Percentiles rank a stretch among this genome's conserved stretches.
phyloP scores from a whole-genome alignment of 805 yeast genomes.

The Metschnikowia orientalis region DNA sequence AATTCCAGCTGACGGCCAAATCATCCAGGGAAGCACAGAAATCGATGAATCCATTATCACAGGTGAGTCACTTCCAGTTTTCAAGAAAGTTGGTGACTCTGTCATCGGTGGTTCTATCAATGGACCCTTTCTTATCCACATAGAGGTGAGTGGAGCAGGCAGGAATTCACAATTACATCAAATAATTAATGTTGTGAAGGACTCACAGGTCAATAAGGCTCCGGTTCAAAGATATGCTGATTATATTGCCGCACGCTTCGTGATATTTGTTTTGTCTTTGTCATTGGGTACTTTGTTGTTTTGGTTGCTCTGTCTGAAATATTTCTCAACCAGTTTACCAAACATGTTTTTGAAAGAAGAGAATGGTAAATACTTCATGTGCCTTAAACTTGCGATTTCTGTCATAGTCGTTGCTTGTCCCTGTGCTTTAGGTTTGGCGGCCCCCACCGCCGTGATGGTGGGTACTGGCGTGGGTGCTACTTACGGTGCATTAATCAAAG shows the following conservation, averaged over 20 bases:
- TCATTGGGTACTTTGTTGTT: slow-evolving; percentile 57
- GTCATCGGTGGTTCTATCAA: slow-evolving; percentile 92
- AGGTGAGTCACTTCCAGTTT: slow-evolving; percentile 82
- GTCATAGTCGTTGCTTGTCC: slow-evolving; percentile 98
- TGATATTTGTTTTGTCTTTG: slow-evolving; percentile 63
- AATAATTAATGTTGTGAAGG: slow-evolving; percentile 79
- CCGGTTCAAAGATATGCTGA: slow-evolving; percentile 92
- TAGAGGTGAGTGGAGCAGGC: slow-evolving; percentile 69
- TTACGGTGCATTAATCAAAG: slow-evolving; percentile 85
- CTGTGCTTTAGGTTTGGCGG: slow-evolving; percentile 94
- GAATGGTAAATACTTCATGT: slow-evolving; percentile 59
- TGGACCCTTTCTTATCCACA: slow-evolving; percentile 65
- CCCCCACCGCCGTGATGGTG: slow-evolving; percentile 98
- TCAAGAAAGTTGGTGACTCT: slow-evolving; percentile 52
- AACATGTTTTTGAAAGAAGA: slow-evolving; percentile 40
- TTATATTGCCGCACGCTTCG: slow-evolving; percentile 76
- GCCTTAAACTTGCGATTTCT: slow-evolving; percentile 77
- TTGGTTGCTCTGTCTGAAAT: slow-evolving; percentile 33
- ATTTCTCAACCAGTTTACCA: slow-evolving; percentile 35
- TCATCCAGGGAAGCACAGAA: slow-evolving; percentile 74
- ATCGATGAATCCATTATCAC: slow-evolving; percentile 87
- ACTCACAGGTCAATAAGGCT: slow-evolving; percentile 84
- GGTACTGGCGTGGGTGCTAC: slow-evolving; percentile 96
- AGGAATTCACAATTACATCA: slow-evolving; percentile 82
- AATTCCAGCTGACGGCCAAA: slow-evolving; percentile 87